Conservation (phyloP, 805 yeast genomes). For the Kluyveromyces siamensis region DNA sequence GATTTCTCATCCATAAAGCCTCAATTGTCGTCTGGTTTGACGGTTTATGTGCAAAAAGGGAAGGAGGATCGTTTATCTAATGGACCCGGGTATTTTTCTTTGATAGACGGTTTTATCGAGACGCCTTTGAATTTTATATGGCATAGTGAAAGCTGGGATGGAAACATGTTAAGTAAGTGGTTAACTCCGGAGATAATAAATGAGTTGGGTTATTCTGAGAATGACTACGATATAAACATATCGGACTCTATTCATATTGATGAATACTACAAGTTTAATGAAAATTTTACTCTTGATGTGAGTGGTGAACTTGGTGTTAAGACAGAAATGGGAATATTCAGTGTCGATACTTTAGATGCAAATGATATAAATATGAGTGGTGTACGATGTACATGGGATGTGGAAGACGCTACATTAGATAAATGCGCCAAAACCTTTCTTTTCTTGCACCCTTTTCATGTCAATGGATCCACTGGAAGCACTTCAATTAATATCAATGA, state of each 20-base stretch:
- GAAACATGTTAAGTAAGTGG: not conserved
- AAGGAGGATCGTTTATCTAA: not conserved
- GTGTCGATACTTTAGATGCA: constrained; percentile 16
- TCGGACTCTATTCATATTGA: constrained; percentile 8
- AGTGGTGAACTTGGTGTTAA: constrained; percentile 5
- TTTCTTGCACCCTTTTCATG: constrained; percentile 15
- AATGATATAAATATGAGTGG: constrained; percentile 20
- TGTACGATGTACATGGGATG: constrained; percentile 21
- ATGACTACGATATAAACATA: constrained; percentile 12
- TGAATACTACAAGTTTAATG: constrained; percentile 12
- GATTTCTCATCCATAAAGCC: constrained; percentile 6
- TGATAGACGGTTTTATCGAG: not conserved
- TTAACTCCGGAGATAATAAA: constrained; percentile 1
- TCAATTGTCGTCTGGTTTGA: constrained; percentile 11
- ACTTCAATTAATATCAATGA: constrained; percentile 5
- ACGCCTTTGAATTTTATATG: not conserved
- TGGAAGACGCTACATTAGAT: constrained; percentile 9
- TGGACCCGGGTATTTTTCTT: not conserved
- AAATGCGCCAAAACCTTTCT: constrained; percentile 23
- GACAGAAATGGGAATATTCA: constrained; percentile 23
- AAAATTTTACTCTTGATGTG: constrained; percentile 1
- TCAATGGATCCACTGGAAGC: not conserved
- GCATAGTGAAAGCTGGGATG: constrained; percentile 7
- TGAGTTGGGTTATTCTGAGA: constrained; percentile 3
- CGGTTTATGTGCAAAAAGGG: constrained; percentile 8